A percentile compares a stretch with the other conserved stretches of the same genome.
These are phyloP conservation scores for Gentiana dahurica DNA, from an alignment of 257 asterid species.

Conservation along the genomic window DNA sequence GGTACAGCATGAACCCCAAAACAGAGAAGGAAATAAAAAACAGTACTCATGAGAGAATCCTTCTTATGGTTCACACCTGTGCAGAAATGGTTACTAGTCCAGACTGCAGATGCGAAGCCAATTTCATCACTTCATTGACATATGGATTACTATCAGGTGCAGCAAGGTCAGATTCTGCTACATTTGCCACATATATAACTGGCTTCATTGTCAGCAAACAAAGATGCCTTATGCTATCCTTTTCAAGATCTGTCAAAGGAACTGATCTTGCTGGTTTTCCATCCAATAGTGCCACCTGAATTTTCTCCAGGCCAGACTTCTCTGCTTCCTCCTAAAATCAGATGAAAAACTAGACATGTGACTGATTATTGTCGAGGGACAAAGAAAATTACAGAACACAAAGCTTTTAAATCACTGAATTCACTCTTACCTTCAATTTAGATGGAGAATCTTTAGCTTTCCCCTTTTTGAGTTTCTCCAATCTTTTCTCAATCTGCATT, in stretches of 20 bases:
- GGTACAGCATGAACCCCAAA: neutral
- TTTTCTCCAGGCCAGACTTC: conserved; percentile 74
- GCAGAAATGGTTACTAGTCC: conserved; percentile 84
- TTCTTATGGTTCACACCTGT: conserved; percentile 48
- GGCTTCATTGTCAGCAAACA: conserved; percentile 97
- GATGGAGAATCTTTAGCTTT: conserved; percentile 73
- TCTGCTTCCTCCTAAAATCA: conserved; percentile 88
- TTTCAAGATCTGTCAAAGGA: conserved; percentile 59
- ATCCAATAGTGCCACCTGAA: conserved; percentile 62
- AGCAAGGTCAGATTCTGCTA: conserved; percentile 92
- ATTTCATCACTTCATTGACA: conserved; percentile 61
- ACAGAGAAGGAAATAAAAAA: neutral
- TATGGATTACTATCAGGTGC: conserved; percentile 61
- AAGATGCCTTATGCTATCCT: conserved; percentile 76
- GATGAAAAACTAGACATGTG: conserved; percentile 12
- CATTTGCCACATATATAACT: conserved; percentile 86
- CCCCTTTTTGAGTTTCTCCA: conserved; percentile 88
- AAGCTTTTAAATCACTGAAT: conserved; percentile 9
- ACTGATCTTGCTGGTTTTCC: conserved; percentile 98
- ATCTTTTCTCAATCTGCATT: conserved; percentile 92
- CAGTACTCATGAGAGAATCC: neutral
- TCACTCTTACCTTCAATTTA: conserved; percentile 54
- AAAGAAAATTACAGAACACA: conserved; percentile 1
- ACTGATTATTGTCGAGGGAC: conserved; percentile 1
- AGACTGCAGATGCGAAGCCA: conserved; percentile 80